These are phyloP conservation scores for Tylopilus sp. DNA, from an alignment of 1,284 basidiomycete genomes.

Conservation along the genomic window DNA sequence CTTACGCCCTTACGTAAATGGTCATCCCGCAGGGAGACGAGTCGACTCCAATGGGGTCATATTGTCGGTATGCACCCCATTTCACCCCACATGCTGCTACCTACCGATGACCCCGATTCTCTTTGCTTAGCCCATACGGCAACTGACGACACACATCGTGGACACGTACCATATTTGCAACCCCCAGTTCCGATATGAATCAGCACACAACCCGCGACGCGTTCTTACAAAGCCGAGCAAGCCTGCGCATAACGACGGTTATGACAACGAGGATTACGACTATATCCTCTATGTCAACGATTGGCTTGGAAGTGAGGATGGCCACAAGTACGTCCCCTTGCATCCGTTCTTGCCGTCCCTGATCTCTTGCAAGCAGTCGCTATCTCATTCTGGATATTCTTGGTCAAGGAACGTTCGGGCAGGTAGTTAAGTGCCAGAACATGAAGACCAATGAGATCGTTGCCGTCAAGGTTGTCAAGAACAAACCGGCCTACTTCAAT, in stretches of 20 bases:
- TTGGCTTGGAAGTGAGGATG: conserved; percentile 86
- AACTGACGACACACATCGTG: conserved; percentile 80
- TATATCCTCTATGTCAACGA: conserved; percentile 98
- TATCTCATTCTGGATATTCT: conserved; percentile 98
- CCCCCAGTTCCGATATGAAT: conserved; percentile 89
- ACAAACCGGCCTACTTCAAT: conserved; percentile 99
- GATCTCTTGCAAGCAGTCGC: conserved; percentile 35
- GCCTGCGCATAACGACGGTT: conserved; percentile 89
- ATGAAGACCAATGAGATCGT: conserved; percentile 99
- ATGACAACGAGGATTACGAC: conserved; percentile 96
- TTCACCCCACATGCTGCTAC: conserved; percentile 10
- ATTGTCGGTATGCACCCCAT: conserved; percentile 52
- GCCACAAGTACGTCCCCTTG: conserved; percentile 71
- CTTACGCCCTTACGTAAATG: conserved; percentile 64
- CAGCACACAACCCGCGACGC: conserved; percentile 85
- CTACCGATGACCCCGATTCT: conserved; percentile 10
- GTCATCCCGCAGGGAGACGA: conserved; percentile 54
- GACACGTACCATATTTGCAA: conserved; percentile 93
- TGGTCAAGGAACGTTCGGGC: conserved; percentile 97
- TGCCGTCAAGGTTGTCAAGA: conserved; percentile 99
- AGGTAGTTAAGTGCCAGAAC: conserved; percentile 99
- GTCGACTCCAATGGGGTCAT: conserved; percentile 62
- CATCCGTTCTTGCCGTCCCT: conserved; percentile 13
- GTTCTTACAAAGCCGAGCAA: conserved; percentile 96
- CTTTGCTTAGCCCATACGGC: conserved; percentile 69